phyloP scores from a whole-genome alignment of 306 rosid genomes.

The Chamaecrista fasciculata region DNA sequence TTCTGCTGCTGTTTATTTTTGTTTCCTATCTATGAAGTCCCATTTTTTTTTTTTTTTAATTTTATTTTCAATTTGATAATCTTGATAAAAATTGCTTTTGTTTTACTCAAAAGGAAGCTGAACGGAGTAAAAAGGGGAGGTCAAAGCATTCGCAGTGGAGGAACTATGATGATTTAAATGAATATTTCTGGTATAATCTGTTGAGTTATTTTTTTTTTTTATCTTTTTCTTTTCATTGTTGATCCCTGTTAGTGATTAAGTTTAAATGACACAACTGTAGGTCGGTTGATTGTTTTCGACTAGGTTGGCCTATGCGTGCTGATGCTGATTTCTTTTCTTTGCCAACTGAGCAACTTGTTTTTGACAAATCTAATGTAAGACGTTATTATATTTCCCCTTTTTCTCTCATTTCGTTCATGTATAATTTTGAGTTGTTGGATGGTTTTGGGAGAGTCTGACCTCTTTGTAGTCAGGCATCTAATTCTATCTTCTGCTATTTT shows the following conservation, averaged over 20 bases:
- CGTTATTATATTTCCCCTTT: constrained; percentile 10
- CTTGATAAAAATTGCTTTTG: constrained; percentile 18
- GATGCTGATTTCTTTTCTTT: constrained; percentile 88
- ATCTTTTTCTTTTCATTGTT: constrained; percentile 7
- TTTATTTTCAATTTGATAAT: constrained; percentile 18
- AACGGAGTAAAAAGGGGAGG: constrained; percentile 69
- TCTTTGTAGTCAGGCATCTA: too few relatives aligned
- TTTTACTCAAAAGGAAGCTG: constrained; percentile 68
- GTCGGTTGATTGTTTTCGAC: constrained; percentile 93
- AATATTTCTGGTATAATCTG: constrained; percentile 78
- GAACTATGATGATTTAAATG: constrained; percentile 94
- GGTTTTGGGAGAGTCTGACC: too few relatives aligned
- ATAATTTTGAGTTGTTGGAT: constrained; percentile 14
- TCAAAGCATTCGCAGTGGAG: constrained; percentile 99
- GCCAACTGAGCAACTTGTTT: constrained; percentile 30
- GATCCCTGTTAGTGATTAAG: constrained; percentile 19
- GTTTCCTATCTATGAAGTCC: constrained; percentile 13
- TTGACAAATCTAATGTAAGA: constrained; percentile 66
- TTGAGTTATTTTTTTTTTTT: not conserved
- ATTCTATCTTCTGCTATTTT: too few relatives aligned
- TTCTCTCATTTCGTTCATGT: not conserved
- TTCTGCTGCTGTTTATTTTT: constrained; percentile 17
- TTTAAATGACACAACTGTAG: constrained; percentile 43
- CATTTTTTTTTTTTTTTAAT: not conserved
- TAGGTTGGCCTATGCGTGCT: constrained; percentile 99